Conservation (phyloP, 2,329 filamentous ascomycete genomes). For the Colletotrichum shisoi region DNA sequence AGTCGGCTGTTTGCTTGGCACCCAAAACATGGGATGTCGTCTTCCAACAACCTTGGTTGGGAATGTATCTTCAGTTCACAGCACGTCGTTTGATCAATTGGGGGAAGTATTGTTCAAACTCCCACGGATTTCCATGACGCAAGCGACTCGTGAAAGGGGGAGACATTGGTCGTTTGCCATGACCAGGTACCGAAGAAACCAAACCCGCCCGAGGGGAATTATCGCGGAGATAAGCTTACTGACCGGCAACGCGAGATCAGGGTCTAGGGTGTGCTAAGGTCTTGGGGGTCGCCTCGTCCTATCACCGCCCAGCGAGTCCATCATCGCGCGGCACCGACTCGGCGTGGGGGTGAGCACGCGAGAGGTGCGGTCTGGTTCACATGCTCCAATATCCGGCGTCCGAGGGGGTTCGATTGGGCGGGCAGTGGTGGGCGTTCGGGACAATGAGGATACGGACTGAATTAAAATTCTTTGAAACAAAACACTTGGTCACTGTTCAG, state of each 20-base stretch:
- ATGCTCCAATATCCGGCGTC: constrained; percentile 5
- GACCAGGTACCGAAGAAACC: neutral
- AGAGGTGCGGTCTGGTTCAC: no score
- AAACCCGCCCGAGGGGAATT: neutral
- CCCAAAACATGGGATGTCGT: neutral
- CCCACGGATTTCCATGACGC: constrained; percentile 7
- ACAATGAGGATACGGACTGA: no score
- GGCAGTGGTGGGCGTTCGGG: neutral
- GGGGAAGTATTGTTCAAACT: no score
- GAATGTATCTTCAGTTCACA: neutral
- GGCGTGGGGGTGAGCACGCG: constrained; percentile 5
- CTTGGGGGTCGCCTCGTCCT: constrained; percentile 4
- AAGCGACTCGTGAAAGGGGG: neutral
- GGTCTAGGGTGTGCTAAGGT: neutral
- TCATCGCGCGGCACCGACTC: constrained; percentile 35
- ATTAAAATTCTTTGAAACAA: fast-evolving
- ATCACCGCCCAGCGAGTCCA: constrained; percentile 14
- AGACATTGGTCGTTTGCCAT: neutral
- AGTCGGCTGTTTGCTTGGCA: neutral
- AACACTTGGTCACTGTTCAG: neutral
- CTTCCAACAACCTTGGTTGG: neutral
- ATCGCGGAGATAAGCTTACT: constrained; percentile 22
- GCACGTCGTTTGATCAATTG: neutral
- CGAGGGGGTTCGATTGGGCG: neutral
- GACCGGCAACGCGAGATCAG: constrained; percentile 27